These are phyloP conservation scores for Aspergillus floridensis DNA, from an alignment of 2,329 filamentous ascomycete genomes.

Conservation along the genomic window DNA sequence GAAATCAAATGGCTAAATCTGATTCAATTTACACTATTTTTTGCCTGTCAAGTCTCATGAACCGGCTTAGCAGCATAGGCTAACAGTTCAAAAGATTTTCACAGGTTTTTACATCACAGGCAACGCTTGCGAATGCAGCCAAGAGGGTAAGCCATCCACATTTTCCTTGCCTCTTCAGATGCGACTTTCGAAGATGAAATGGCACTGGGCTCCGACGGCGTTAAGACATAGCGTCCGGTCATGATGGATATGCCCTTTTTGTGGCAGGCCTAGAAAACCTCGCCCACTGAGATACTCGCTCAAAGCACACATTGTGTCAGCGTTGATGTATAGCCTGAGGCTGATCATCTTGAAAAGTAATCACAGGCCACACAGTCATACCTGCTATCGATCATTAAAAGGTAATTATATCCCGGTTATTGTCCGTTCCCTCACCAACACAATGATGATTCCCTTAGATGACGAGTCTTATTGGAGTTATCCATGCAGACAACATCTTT, in stretches of 20 bases:
- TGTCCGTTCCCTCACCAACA: slow-evolving; percentile 12
- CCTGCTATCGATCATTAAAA: slow-evolving; percentile 1
- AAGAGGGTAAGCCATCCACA: slow-evolving; percentile 24
- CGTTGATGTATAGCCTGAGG: slow-evolving; percentile 21
- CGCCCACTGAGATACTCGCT: slow-evolving; percentile 73
- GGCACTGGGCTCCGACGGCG: slow-evolving; percentile 95
- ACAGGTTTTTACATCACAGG: neutral
- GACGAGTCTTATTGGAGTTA: slow-evolving; percentile 64
- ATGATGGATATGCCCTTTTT: slow-evolving; percentile 84
- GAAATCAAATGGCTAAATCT: slow-evolving; percentile 85
- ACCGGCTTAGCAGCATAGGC: slow-evolving; percentile 8
- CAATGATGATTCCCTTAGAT: slow-evolving; percentile 57
- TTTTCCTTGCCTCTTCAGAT: slow-evolving; percentile 1
- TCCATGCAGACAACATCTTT: slow-evolving; percentile 59
- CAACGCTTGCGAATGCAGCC: neutral
- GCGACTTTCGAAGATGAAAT: slow-evolving; percentile 41
- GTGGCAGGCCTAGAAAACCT: slow-evolving; percentile 99
- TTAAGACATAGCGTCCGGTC: slow-evolving; percentile 51
- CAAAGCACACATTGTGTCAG: slow-evolving; percentile 20
- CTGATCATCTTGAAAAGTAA: slow-evolving; percentile 20
- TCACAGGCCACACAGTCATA: neutral
- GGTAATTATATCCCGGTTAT: slow-evolving; percentile 13
- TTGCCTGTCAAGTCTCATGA: slow-evolving; percentile 15
- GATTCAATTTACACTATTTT: slow-evolving; percentile 47
- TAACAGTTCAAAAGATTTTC: slow-evolving; percentile 20